Base-by-base conservation (phyloP, 352 stramenopile species). In the Phytopythium aichiense region DNA sequence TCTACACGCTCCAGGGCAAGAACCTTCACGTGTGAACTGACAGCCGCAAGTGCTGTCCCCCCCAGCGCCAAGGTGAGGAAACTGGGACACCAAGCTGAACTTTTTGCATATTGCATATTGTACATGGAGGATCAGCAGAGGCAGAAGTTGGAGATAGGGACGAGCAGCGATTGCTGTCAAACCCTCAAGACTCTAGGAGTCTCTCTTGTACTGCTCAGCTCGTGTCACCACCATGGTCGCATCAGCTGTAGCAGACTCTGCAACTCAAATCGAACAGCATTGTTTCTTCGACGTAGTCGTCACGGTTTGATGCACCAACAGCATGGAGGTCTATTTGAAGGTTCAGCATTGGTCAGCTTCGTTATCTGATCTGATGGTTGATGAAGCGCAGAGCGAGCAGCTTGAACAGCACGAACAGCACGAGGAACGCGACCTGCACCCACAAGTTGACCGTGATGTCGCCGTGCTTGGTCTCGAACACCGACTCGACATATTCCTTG, bases 1-100 rank as follows among this genome's bases (percentile, higher is more conserved):
- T 89, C 52, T 81, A 83, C 66, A 80, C 73, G 48, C 68, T 94
- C 9, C 77, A 89, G 37, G 79, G 82, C 56, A 85, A 80, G 54
- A 74, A 78, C 40, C 45, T 76, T 28, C 66, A 69, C 61, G 63
- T 68, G 25, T 74, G 67, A 71, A 4, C 4, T 20, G 45, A 18
- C 8, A 31, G 22, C 22, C 2, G 8, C 11, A 15, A 28, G 45
- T 20, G 11, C 15, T n/a, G 46, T n/a, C 12, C 2, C 28, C n/a
- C n/a, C 16, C 42, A 4, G 6, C 20, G 42, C 12, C 37, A 43
- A 20, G 15, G 20, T 3, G 43, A 30, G n/a, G 43, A 16, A 16
- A 7, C 43, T 28, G 43, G 43, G 2, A 7, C n/a, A 18, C 16
- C 40, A 46, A 7, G n/a, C 43, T 31, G 45, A 2, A 18, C 4